A percentile compares a stretch with the other conserved stretches of the same genome.
phyloP scores from a whole-genome alignment of 192 early-diverging fungal genomes.

The Ambispora gerdemannii region DNA sequence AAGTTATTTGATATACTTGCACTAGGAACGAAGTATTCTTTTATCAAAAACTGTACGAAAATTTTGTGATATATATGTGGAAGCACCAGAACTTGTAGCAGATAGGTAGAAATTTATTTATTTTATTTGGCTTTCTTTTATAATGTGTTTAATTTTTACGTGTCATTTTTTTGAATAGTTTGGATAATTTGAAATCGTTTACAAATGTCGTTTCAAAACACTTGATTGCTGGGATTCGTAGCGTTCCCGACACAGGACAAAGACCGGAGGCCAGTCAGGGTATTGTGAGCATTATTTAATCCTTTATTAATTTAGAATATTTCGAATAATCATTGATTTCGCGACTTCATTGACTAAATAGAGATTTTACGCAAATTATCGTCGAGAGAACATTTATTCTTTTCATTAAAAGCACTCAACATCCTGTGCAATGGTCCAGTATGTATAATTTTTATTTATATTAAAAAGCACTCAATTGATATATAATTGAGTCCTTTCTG shows the following conservation, averaged over 20 bases:
- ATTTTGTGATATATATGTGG: slow-evolving; percentile 36
- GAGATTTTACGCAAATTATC: slow-evolving; percentile 36
- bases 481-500: too few species aligned
- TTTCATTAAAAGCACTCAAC: slow-evolving; percentile 43
- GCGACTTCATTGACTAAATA: slow-evolving; percentile 17
- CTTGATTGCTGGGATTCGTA: slow-evolving; percentile 35
- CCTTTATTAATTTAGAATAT: neutral
- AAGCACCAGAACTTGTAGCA: slow-evolving; percentile 12
- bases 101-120: slow-evolving; percentile 21
- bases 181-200: slow-evolving; percentile 34
- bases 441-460: slow-evolving; percentile 28
- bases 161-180: neutral
- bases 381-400: slow-evolving; percentile 38
- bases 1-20: too few species aligned
- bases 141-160: neutral
- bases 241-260: slow-evolving; percentile 31
- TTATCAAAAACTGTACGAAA: slow-evolving; percentile 29
- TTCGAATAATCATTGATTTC: neutral
- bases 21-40: slow-evolving; percentile 37
- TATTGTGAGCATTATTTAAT: slow-evolving; percentile 9
- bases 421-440: slow-evolving; percentile 51
- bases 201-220: slow-evolving; percentile 36
- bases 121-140: neutral
- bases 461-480: neutral
- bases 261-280: slow-evolving; percentile 35